Base-by-base conservation (phyloP, 345 rosid genomes). In the Hirschfeldia incana region DNA sequence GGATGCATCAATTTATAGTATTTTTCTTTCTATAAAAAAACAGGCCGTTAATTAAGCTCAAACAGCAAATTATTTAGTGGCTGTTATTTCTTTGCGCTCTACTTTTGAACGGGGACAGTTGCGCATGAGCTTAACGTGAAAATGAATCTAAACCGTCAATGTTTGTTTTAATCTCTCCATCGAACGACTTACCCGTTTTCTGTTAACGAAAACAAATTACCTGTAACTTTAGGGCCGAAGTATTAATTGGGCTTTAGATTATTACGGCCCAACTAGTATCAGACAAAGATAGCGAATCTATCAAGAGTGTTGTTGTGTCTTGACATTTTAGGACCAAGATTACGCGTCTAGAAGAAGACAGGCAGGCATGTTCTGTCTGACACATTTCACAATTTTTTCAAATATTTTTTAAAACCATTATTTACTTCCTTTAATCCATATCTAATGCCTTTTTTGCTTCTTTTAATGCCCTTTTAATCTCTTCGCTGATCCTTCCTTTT, bases 341-440 rank as follows among this genome's bases (percentile, higher is more conserved):
- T n/a, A 49, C 82, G 82, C 78, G 82, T 73, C 32, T 62, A 80
- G 83, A 36, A 27, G 1, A 30, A 44, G 60, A 75, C 80, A 80
- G 76, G 80, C 72, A 70, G 57, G 69, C 83, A 70, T 75, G 80
- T 80, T 64, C 80, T 75, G 80, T 80, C 80, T 33, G 76, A 70
- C 83, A 57, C 21, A 21, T 69, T 34, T 29, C 16, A n/a, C 9
- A 33, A 65, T 26, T 6, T 21, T 10, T 69, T 62, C 60, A 80
- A 69, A 51, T 61, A 33, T 51, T 51, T n/a, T 51, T 58, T 4
- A 37, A 11, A 16, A 12, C 29, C 27, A 53, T 53, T 55, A 44
- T 60, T 28, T 49, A 62, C 69, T 73, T 36, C 21, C 21, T 29
- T 53, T 37, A 78, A 65, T 65, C 72, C 36, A 57, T 57, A 73